These are phyloP conservation scores for Cercospora janseana DNA, from an alignment of 2,329 filamentous ascomycete species.

Conservation along the genomic window DNA sequence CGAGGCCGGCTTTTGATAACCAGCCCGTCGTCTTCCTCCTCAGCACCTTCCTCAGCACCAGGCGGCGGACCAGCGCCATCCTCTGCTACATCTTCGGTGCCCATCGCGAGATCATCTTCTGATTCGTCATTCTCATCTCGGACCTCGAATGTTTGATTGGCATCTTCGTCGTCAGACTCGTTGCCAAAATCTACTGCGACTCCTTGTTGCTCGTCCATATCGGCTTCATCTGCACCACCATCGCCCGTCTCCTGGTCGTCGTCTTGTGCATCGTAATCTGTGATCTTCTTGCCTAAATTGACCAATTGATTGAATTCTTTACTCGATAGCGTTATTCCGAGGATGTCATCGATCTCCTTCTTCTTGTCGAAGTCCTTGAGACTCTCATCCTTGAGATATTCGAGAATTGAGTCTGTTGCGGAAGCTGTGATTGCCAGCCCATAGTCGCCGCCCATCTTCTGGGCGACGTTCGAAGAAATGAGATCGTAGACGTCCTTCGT, in stretches of 20 bases:
- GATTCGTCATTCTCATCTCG: constrained; percentile 76
- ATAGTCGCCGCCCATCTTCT: constrained; percentile 87
- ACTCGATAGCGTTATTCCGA: constrained; percentile 75
- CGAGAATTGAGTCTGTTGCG: constrained; percentile 86
- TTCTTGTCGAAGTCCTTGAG: constrained; percentile 98
- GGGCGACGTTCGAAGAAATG: constrained; percentile 85
- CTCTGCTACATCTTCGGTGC: constrained; percentile 36
- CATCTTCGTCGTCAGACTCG: constrained; percentile 76
- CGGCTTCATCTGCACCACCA: constrained; percentile 63
- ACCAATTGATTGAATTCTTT: constrained; percentile 97
- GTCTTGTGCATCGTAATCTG: constrained; percentile 94
- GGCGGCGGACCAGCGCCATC: constrained; percentile 49
- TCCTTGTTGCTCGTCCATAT: constrained; percentile 91
- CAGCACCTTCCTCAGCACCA: constrained; percentile 50
- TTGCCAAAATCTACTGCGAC: constrained; percentile 97
- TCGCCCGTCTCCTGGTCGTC: constrained; percentile 85
- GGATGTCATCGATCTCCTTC: constrained; percentile 89
- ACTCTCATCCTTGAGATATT: constrained; percentile 90
- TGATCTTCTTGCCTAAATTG: constrained; percentile 97
- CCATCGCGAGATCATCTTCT: constrained; percentile 61
- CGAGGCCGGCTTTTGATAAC: constrained; percentile 69
- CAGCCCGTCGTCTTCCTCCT: constrained; percentile 76
- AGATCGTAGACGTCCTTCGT: constrained; percentile 93
- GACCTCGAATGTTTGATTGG: constrained; percentile 77
- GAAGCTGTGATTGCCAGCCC: constrained; percentile 88